Evolutionary conservation across 805 yeast genomes (phyloP), one percentile per base, ranked within the genome.

Genomic region (Clavispora santaluciae): DNA sequence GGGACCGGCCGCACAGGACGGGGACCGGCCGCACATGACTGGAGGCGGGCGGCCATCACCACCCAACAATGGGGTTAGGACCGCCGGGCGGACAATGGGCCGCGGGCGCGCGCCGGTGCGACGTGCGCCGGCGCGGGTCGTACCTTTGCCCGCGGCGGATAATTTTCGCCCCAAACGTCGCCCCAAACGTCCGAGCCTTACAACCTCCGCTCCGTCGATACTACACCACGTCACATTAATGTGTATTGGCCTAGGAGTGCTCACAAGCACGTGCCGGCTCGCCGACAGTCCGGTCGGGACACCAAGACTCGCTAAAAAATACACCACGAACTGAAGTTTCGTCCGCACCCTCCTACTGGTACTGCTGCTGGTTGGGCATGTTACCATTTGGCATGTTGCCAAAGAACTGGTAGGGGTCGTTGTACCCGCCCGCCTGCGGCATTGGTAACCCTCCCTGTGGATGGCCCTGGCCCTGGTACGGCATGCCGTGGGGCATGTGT

Each of bases 361-460:
- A 75, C 59, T 76, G 83, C 58, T 76, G 83, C 49, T 69, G 73
- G 57, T 68, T 69, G 36, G 66, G 73, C 42, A 68, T 56, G 56
- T 64, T 68, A 36, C 71, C 70, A 43, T 75, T 71, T 58, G 73
- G 76, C 59, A 75, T 70, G 50, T 70, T 76, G 49, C 75, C 72
- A 55, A 81, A 78, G 60, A 79, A 81, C 50, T 78, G 83, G 60
- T 79, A 81, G 52, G 80, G 79, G 39, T 78, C 83, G 41, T 48
- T 54, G 48, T 76, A 78, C 36, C 76, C 74, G 50, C 73, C 76
- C 36, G 72, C 70, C 51, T 64, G 69, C 41, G 76, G 74, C 54
- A 72, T 62, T 44, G 70, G 70, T 53, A 64, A 53, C 43, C 64
- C 66, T 21, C 59, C 66, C 51, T 50, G 70, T 16, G 68, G 71